Base-by-base conservation (phyloP, 2,329 filamentous ascomycete genomes). In the Diaporthe amygdali region DNA sequence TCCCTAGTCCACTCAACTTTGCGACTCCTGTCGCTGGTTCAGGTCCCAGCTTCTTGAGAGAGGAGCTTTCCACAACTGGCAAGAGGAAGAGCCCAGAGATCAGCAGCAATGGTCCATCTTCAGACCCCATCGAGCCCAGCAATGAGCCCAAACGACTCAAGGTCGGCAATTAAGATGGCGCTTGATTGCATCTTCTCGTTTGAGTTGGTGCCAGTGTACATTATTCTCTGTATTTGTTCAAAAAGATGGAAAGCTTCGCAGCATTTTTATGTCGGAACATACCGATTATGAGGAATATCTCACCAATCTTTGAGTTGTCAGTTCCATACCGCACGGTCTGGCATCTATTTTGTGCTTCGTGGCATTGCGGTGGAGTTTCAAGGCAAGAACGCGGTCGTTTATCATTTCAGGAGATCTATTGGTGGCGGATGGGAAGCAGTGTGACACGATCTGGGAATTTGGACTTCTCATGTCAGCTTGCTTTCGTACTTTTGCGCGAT, bases 1-100 rank as follows among this genome's bases (percentile, higher is more conserved):
- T 98, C 61, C 95, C 95, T 0, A 98, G 95, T 79, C 96, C 96
- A 12, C 84, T 98, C 74, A 97, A 95, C 72, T 98, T 98, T 81
- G 93, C 94, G 41, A 98, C 96, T 1, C 96, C 96, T 0, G 84
- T 91, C 2, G 87, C 87, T 2, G 88, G 86, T 2, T 87, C 86
- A 1, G 90, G 90, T 2, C 90, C 90, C 3, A 91, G 89, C 71
- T 92, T 92, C 75, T 76, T 92, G 68, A 83, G 89, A 71, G 89
- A 92, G 25, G 90, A 91, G 34, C 72, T 73, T 3, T 47, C 66
- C 54, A 76, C 76, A 22, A 72, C 81, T 0, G 78, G 81, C n/a
- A 90, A 90, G 79, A 82, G 88, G 72, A 90, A 90, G 80, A 90
- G 87, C 71, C 87, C 87, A 1, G 88, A 90, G 10, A 81, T 83